phyloP scores from a whole-genome alignment of 176 grass and related monocot genomes.

The Ensete glaucum region DNA sequence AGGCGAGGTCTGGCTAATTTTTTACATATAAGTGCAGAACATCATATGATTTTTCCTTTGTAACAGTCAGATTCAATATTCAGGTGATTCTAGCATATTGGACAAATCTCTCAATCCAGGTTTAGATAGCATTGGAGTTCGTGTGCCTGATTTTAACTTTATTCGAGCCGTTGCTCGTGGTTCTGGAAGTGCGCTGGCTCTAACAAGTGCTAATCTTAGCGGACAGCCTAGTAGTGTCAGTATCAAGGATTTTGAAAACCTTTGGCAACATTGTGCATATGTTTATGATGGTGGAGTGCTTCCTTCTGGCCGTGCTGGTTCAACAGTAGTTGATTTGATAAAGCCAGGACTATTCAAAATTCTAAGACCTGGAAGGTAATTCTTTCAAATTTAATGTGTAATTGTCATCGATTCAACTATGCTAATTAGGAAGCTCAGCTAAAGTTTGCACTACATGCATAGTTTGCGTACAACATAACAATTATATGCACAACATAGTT shows the following conservation, averaged over 20 bases:
- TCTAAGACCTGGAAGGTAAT: constrained; percentile 83
- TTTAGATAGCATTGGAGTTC: constrained; percentile 73
- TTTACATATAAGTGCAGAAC: background rate
- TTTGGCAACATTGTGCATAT: constrained; percentile 74
- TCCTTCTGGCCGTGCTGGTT: constrained; percentile 74
- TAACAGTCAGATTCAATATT: background rate
- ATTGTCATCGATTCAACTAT: background rate
- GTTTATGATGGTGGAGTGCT: constrained; percentile 77
- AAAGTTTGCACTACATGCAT: background rate
- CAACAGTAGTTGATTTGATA: constrained; percentile 79
- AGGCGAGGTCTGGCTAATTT: constrained; percentile 59
- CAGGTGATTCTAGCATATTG: constrained; percentile 43
- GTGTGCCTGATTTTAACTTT: constrained; percentile 68
- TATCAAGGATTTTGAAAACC: constrained; percentile 61
- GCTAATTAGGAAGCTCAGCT: background rate
- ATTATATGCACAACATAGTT: no score
- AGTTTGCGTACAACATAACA: background rate
- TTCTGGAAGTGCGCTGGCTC: constrained; percentile 74
- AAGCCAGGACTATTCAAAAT: constrained; percentile 73
- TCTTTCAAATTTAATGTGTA: background rate
- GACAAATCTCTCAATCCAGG: constrained; percentile 80
- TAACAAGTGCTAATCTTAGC: constrained; percentile 87
- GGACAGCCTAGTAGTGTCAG: constrained; percentile 60
- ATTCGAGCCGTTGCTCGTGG: constrained; percentile 63
- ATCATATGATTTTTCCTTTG: background rate